Evolutionary conservation across 768 basidiomycete species (phyloP).

Genomic region (Pleurotus ostreatus): DNA sequence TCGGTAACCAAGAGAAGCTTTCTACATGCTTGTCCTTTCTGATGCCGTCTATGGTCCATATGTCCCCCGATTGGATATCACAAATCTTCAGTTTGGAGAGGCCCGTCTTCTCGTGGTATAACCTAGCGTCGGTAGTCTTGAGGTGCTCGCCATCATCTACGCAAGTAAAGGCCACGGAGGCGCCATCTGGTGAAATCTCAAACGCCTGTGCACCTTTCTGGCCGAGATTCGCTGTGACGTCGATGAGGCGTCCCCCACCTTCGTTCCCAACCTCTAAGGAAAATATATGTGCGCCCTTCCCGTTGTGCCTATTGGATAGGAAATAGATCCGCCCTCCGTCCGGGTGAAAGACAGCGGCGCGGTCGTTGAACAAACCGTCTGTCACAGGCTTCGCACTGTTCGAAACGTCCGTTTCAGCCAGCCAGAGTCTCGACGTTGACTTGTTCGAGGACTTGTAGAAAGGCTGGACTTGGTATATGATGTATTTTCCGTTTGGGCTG

Average conservation of each 20-base stretch:
- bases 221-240: slow-evolving; percentile 12
- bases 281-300: slow-evolving; percentile 21
- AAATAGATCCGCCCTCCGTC: slow-evolving; percentile 23
- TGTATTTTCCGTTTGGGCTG: slow-evolving; percentile 24
- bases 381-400: slow-evolving; percentile 24
- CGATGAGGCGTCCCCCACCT: background rate
- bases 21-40: slow-evolving; percentile 24
- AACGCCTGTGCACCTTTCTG: slow-evolving; percentile 23
- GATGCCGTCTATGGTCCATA: slow-evolving; percentile 16
- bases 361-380: slow-evolving; percentile 22
- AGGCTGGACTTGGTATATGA: slow-evolving; percentile 27
- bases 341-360: slow-evolving; percentile 26
- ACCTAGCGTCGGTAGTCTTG: slow-evolving; percentile 19
- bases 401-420: slow-evolving; percentile 23
- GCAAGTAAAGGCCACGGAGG: slow-evolving; percentile 23
- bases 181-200: slow-evolving; percentile 27
- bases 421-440: slow-evolving; percentile 23
- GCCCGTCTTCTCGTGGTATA: slow-evolving; percentile 19
- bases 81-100: slow-evolving; percentile 23
- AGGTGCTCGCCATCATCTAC: background rate
- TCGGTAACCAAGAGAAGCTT: slow-evolving; percentile 26
- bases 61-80: slow-evolving; percentile 18
- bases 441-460: slow-evolving; percentile 22
- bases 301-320: slow-evolving; percentile 24
- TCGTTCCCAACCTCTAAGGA: slow-evolving; percentile 13